phyloP scores from a whole-genome alignment of 139 green algal species.

The Picochlorum sp. region DNA sequence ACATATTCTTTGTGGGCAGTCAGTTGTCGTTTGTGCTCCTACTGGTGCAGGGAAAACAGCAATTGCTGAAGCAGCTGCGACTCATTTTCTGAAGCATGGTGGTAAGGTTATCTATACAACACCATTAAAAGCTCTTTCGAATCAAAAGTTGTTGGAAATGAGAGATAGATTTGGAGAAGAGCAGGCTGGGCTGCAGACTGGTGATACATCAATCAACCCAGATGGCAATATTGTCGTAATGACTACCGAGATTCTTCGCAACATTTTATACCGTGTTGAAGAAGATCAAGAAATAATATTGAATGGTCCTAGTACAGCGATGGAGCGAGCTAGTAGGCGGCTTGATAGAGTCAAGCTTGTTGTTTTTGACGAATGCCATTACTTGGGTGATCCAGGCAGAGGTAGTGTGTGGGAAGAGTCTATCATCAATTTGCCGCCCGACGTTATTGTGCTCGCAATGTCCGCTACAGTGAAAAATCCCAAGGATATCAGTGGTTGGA shows the following conservation, averaged over 20 bases:
- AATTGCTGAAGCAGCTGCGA: slow-evolving; percentile 83
- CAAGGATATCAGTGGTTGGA: slow-evolving; percentile 87
- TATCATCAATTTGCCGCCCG: slow-evolving; percentile 87
- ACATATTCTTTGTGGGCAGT: slow-evolving; percentile 41
- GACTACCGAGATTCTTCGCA: slow-evolving; percentile 98
- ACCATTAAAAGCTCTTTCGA: slow-evolving; percentile 77
- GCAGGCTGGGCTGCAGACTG: slow-evolving; percentile 74
- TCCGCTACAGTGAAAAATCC: slow-evolving; percentile 92
- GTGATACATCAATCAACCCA: slow-evolving; percentile 79
- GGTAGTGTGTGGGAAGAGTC: slow-evolving; percentile 95
- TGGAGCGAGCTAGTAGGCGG: not conserved
- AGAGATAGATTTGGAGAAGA: slow-evolving; percentile 55
- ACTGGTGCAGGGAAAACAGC: slow-evolving; percentile 95
- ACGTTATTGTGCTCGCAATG: slow-evolving; percentile 85
- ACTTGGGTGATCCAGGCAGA: slow-evolving; percentile 62
- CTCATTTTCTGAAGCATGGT: slow-evolving; percentile 55
- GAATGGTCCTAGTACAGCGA: not conserved
- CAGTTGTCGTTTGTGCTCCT: slow-evolving; percentile 85
- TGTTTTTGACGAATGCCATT: slow-evolving; percentile 93
- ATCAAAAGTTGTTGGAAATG: slow-evolving; percentile 89
- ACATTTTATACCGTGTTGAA: slow-evolving; percentile 84
- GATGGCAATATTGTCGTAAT: slow-evolving; percentile 87
- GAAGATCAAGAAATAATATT: slow-evolving; percentile 9
- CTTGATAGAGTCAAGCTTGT: slow-evolving; percentile 78
- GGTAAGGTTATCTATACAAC: slow-evolving; percentile 85